Evolutionary conservation across 2,329 filamentous ascomycete genomes (phyloP).

Genomic region (Aspergillus novofumigatus): DNA sequence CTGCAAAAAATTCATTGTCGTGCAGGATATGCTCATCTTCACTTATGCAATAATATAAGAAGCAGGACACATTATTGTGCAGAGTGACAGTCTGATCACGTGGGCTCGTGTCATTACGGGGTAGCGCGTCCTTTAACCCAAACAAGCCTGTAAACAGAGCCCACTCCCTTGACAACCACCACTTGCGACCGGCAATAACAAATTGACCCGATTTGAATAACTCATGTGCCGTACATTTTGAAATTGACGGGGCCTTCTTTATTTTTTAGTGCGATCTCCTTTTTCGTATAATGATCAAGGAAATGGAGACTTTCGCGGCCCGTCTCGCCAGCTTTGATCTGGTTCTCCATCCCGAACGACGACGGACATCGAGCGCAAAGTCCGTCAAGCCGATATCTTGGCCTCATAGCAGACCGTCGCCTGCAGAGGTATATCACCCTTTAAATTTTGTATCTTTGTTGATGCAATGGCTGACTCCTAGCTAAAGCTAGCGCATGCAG

Average conservation of each 20-base stretch:
- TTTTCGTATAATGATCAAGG: constrained; percentile 24
- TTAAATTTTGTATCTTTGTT: constrained; percentile 15
- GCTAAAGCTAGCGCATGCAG: constrained; percentile 75
- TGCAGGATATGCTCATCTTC: neutral
- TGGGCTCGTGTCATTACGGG: constrained; percentile 11
- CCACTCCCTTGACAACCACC: neutral
- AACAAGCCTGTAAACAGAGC: constrained; percentile 23
- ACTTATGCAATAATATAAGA: neutral
- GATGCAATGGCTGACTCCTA: neutral
- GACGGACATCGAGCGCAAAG: constrained; percentile 63
- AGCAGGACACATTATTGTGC: neutral
- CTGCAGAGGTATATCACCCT: constrained; percentile 53
- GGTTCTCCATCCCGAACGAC: constrained; percentile 58
- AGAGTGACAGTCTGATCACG: constrained; percentile 4
- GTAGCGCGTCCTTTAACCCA: constrained; percentile 18
- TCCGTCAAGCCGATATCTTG: constrained; percentile 60
- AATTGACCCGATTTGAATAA: neutral
- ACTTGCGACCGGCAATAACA: neutral
- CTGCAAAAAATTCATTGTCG: neutral
- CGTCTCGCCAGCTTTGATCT: constrained; percentile 76
- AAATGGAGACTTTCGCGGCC: constrained; percentile 64
- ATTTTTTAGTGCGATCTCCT: neutral
- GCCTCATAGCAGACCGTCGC: constrained; percentile 69
- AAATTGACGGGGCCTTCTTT: neutral
- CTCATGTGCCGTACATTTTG: neutral